A percentile compares a stretch with the other conserved stretches of the same genome.
Evolutionary conservation across 169 alveolate genomes (phyloP).

Genomic region (Eimeria necatrix): DNA sequence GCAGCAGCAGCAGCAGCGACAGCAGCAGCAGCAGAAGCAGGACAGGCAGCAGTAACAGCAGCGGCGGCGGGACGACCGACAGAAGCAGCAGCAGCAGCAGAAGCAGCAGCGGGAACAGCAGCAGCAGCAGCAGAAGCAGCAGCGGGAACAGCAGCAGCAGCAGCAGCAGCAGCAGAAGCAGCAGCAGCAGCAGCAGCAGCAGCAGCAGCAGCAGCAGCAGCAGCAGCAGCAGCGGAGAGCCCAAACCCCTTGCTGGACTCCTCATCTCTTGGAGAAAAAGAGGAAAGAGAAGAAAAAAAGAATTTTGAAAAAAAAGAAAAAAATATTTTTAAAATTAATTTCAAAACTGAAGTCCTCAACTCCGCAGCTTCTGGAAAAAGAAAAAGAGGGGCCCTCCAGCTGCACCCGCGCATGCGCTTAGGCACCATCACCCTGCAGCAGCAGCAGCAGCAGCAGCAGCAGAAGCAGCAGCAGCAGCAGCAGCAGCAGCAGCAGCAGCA

Average conservation of each 20-base stretch:
- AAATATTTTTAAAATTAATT: neutral
- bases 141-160: no score
- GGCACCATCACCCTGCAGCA: conserved; percentile 9
- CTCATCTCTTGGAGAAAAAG: neutral
- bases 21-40: neutral
- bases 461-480: neutral
- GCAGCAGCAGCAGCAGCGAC: neutral
- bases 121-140: no score
- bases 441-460: conserved; percentile 11
- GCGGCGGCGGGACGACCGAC: no score
- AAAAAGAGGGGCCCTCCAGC: conserved; percentile 43
- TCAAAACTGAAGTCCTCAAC: neutral
- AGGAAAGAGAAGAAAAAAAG: neutral
- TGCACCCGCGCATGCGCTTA: conserved; percentile 28
- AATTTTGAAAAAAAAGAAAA: neutral
- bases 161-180: no score
- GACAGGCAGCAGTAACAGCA: no score
- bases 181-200: no score
- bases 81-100: no score
- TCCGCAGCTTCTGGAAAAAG: neutral
- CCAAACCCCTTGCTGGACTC: neutral
- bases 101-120: no score
- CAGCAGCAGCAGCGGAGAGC: no score
- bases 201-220: no score
- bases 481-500: neutral